These are phyloP conservation scores for Metschnikowia koreensis DNA, from an alignment of 805 yeast genomes.

Conservation along the genomic window DNA sequence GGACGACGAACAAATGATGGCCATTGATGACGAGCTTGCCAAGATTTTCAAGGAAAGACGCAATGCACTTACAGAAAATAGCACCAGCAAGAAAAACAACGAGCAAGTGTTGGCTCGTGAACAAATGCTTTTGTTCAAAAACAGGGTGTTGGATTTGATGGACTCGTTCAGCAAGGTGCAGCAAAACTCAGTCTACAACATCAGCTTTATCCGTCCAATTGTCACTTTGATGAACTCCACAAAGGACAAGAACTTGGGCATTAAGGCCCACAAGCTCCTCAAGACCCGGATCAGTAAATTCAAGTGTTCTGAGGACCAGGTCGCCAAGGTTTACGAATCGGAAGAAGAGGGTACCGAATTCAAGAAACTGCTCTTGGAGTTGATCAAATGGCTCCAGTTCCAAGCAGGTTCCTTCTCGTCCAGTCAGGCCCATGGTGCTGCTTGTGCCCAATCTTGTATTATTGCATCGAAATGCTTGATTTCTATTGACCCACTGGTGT, in stretches of 20 bases:
- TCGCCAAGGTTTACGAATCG: conserved; percentile 17
- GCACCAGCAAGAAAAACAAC: conserved; percentile 58
- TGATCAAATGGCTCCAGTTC: conserved; percentile 43
- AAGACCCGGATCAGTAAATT: conserved; percentile 58
- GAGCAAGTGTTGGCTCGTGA: conserved; percentile 80
- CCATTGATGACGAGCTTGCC: conserved; percentile 80
- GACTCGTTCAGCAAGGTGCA: conserved; percentile 56
- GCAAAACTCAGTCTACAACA: conserved; percentile 38
- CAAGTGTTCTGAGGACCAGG: conserved; percentile 27
- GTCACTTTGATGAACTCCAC: conserved; percentile 63
- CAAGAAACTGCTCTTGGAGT: conserved; percentile 23
- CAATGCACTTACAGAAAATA: conserved; percentile 51
- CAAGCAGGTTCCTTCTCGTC: conserved; percentile 42
- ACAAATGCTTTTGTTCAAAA: conserved; percentile 75
- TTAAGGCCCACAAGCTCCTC: conserved; percentile 70
- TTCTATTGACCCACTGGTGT: conserved; percentile 29
- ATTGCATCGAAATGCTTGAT: conserved; percentile 58
- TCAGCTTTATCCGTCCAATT: conserved; percentile 54
- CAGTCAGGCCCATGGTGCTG: conserved; percentile 49
- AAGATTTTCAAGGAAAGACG: conserved; percentile 81
- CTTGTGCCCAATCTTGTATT: conserved; percentile 66
- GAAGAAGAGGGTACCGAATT: conserved; percentile 17
- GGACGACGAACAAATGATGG: conserved; percentile 98
- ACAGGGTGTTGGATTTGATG: conserved; percentile 72
- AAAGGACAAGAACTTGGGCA: conserved; percentile 65